These are phyloP conservation scores for Thermochaetoides dissita DNA, from an alignment of 2,329 filamentous ascomycete genomes.

Conservation along the genomic window DNA sequence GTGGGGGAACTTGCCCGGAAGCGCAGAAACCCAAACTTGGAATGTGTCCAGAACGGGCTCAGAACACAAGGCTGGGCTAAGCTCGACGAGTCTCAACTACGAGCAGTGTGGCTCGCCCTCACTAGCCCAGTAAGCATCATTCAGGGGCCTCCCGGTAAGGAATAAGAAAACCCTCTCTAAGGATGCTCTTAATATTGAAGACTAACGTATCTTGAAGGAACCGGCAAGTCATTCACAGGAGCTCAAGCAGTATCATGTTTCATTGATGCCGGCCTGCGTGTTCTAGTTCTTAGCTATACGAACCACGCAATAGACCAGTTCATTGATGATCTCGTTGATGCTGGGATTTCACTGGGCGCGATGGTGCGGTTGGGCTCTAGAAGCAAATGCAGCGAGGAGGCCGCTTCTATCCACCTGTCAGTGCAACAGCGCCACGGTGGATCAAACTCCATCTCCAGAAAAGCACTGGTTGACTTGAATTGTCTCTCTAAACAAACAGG, in stretches of 20 bases:
- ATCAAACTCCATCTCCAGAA: too few relatives aligned
- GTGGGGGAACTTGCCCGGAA: too few relatives aligned
- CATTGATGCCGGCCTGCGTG: conserved; percentile 34
- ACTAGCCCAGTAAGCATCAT: conserved; percentile 43
- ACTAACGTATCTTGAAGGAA: conserved; percentile 38
- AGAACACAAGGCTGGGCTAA: too few relatives aligned
- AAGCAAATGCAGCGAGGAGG: conserved; percentile 38
- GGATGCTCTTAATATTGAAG: too few relatives aligned
- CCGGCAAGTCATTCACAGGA: conserved; percentile 63
- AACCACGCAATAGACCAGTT: conserved; percentile 56
- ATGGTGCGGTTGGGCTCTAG: conserved; percentile 55
- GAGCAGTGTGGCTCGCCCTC: conserved; percentile 42
- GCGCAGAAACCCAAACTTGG: too few relatives aligned
- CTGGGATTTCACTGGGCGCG: conserved; percentile 32
- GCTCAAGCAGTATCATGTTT: conserved; percentile 46
- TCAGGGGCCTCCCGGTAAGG: conserved; percentile 56
- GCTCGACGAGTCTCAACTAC: conserved; percentile 33
- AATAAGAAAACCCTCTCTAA: too few relatives aligned
- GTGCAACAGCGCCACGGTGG: too few relatives aligned
- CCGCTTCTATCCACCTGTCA: conserved; percentile 31
- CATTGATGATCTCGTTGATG: conserved; percentile 46
- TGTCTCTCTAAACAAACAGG: conserved; percentile 16
- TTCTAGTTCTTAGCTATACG: conserved; percentile 55
- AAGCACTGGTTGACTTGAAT: too few relatives aligned
- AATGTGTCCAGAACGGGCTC: too few relatives aligned